phyloP scores from a whole-genome alignment of 228 moss, liverwort and hornwort genomes.

The Sphagnum fallax region DNA sequence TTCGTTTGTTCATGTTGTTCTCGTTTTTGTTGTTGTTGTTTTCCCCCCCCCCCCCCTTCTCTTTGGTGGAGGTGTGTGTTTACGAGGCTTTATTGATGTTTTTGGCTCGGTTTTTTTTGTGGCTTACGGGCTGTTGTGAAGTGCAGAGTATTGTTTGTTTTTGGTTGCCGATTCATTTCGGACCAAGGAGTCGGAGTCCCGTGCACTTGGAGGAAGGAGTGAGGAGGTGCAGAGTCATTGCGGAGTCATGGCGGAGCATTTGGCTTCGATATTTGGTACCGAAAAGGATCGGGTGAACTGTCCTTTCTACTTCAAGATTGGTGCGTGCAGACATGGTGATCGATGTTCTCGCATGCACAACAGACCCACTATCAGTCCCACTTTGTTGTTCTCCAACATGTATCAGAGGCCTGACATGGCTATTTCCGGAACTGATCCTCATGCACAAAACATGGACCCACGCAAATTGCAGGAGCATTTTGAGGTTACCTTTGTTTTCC shows the following conservation, averaged over 20 bases:
- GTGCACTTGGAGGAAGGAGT: too few relatives aligned
- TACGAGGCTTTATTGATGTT: too few relatives aligned
- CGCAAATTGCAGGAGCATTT: slow-evolving; percentile 24
- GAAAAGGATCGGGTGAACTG: slow-evolving; percentile 35
- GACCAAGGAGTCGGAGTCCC: too few relatives aligned
- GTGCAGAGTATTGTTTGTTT: too few relatives aligned
- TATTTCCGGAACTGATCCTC: slow-evolving; percentile 20
- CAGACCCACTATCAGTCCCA: slow-evolving; percentile 26
- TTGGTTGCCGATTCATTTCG: too few relatives aligned
- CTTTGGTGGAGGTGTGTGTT: too few relatives aligned
- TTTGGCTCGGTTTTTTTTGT: too few relatives aligned
- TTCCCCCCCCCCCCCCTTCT: too few relatives aligned
- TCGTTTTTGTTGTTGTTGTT: too few relatives aligned
- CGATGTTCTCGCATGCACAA: slow-evolving; percentile 30
- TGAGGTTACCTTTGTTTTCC: slow-evolving; percentile 8
- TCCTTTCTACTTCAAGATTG: slow-evolving; percentile 39
- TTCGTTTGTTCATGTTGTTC: too few relatives aligned
- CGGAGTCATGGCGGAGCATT: slow-evolving; percentile 23
- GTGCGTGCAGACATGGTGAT: slow-evolving; percentile 29
- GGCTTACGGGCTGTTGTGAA: too few relatives aligned
- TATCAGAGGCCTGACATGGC: slow-evolving; percentile 32
- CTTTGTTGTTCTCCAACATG: slow-evolving; percentile 30
- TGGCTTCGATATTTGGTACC: slow-evolving; percentile 33
- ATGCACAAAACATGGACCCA: slow-evolving; percentile 26
- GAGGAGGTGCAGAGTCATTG: too few relatives aligned